Percentiles rank a stretch among this genome's conserved stretches.
Evolutionary conservation across 2,329 filamentous ascomycete species (phyloP).

Genomic region (Colletotrichum destructivum): DNA sequence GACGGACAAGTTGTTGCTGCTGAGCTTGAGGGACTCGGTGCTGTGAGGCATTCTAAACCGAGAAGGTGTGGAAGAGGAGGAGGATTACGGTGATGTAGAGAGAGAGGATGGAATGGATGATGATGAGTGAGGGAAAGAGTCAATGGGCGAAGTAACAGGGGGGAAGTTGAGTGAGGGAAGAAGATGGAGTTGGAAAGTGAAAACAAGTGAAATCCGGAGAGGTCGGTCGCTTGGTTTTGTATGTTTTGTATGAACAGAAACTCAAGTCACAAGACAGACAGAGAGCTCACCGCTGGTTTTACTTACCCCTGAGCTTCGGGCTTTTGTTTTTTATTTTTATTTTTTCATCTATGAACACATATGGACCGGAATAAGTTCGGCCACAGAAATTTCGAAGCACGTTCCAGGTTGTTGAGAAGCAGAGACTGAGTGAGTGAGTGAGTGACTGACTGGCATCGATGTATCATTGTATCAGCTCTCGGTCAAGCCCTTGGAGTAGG

Average conservation of each 20-base stretch:
- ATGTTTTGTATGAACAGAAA: conserved; percentile 22
- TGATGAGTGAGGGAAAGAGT: too few species aligned
- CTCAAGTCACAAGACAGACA: not conserved
- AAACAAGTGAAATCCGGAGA: not conserved
- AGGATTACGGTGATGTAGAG: not conserved
- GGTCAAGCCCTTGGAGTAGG: conserved; percentile 11
- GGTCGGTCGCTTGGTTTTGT: not conserved
- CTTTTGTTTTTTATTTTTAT: conserved; percentile 4
- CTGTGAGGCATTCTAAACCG: conserved; percentile 41
- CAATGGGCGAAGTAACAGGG: too few species aligned
- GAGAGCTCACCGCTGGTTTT: conserved; percentile 19
- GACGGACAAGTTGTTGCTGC: conserved; percentile 31
- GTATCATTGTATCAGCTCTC: too few species aligned
- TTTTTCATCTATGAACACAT: not conserved
- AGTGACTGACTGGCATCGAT: too few species aligned
- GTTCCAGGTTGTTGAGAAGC: conserved; percentile 37
- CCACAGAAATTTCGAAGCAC: conserved; percentile 28
- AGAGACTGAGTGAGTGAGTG: too few species aligned
- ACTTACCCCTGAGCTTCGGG: conserved; percentile 25
- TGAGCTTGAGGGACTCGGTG: conserved; percentile 41
- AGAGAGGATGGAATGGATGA: not conserved
- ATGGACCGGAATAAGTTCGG: conserved; percentile 29
- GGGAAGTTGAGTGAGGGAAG: not conserved
- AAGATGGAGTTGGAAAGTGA: not conserved
- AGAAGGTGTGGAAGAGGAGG: not conserved